Percentiles rank a stretch among this genome's conserved stretches.
phyloP scores from a whole-genome alignment of 495 filamentous ascomycete genomes.

The Lasiosphaeria ovina region DNA sequence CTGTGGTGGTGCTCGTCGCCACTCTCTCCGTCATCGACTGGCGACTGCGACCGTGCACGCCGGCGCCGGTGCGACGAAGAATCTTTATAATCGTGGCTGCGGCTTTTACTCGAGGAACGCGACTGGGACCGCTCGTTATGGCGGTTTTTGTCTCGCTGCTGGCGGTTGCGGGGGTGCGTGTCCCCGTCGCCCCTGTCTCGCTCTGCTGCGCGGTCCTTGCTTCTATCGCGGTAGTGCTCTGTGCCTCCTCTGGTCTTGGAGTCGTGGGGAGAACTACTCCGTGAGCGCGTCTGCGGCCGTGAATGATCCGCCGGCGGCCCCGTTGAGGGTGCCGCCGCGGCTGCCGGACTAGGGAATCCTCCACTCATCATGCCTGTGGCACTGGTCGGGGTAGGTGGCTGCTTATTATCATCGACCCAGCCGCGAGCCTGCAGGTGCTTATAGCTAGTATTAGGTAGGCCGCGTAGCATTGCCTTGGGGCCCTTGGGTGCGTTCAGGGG shows the following conservation, averaged over 20 bases:
- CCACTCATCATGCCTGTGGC: constrained; percentile 25
- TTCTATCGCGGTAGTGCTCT: constrained; percentile 23
- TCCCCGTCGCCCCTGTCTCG: constrained; percentile 32
- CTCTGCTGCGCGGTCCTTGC: constrained; percentile 24
- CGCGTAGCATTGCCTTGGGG: constrained; percentile 89
- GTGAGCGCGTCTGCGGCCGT: constrained; percentile 30
- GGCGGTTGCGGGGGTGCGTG: constrained; percentile 28
- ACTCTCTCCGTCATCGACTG: constrained; percentile 45
- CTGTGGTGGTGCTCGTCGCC: constrained; percentile 49
- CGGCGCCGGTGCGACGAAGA: constrained; percentile 35
- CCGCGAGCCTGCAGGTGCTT: constrained; percentile 50
- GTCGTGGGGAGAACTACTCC: constrained; percentile 42
- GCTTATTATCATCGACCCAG: constrained; percentile 41
- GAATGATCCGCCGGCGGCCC: constrained; percentile 26
- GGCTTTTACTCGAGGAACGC: constrained; percentile 27
- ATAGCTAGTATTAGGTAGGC: constrained; percentile 73
- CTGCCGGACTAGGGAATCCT: constrained; percentile 30
- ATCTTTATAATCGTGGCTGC: constrained; percentile 51
- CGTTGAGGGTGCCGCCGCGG: too few relatives aligned
- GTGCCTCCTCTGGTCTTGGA: constrained; percentile 20
- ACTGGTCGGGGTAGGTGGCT: constrained; percentile 34
- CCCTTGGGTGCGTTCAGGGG: constrained; percentile 76
- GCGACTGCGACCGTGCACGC: constrained; percentile 56
- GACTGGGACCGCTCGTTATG: constrained; percentile 13
- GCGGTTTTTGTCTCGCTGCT: constrained; percentile 25